Evolutionary conservation across 176 grass and related monocot species (phyloP).

Genomic region (Oryza meyeriana): DNA sequence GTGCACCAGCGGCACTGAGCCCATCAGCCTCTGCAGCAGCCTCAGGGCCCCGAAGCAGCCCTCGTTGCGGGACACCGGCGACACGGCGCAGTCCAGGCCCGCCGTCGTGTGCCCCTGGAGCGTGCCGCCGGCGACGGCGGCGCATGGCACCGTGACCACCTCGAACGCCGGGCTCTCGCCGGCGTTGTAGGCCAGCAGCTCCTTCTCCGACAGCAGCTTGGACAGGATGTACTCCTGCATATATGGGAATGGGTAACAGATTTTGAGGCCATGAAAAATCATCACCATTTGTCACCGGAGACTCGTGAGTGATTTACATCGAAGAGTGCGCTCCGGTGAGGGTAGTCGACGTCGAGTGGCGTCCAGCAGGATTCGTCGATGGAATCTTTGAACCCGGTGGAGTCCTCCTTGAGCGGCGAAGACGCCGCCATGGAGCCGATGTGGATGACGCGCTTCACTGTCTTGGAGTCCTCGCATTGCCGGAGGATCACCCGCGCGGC

Average conservation of each 20-base stretch:
- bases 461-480: conserved; percentile 28
- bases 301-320: conserved; percentile 22
- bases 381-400: conserved; percentile 9
- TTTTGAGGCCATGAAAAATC: background rate
- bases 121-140: conserved; percentile 43
- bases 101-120: background rate
- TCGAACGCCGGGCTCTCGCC: conserved; percentile 22
- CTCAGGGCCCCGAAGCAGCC: background rate
- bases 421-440: conserved; percentile 18
- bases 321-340: background rate
- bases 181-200: conserved; percentile 40
- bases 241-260: background rate
- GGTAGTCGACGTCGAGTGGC: conserved; percentile 23
- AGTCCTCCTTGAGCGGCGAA: conserved; percentile 34
- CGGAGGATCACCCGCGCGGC: conserved; percentile 36
- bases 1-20: conserved; percentile 54
- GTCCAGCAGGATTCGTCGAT: conserved; percentile 54
- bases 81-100: background rate
- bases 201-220: conserved; percentile 37
- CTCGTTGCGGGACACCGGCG: conserved; percentile 27
- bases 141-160: conserved; percentile 53
- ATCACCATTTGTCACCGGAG: background rate
- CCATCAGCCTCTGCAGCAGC: conserved; percentile 34
- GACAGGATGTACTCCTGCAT: conserved; percentile 26
- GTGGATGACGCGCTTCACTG: conserved; percentile 51